phyloP scores from a whole-genome alignment of 1,284 basidiomycete genomes.

The Melampsora americana region DNA sequence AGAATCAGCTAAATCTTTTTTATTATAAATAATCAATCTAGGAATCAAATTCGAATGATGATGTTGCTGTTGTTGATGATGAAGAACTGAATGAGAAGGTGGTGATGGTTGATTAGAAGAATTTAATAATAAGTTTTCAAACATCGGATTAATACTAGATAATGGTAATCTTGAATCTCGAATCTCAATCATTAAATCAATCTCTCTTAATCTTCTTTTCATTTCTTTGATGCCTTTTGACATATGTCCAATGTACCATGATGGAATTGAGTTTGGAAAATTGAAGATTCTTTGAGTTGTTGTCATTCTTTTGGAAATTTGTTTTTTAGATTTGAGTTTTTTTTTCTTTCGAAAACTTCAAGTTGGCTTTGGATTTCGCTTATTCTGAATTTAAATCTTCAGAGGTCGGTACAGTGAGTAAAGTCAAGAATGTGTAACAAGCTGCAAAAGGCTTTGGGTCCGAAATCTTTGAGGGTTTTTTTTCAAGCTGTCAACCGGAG shows the following conservation, averaged over 20 bases:
- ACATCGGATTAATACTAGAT: conserved; percentile 84
- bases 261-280: conserved; percentile 63
- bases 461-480: too few species aligned
- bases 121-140: conserved; percentile 63
- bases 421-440: too few species aligned
- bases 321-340: too few species aligned
- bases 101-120: neutral
- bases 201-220: conserved; percentile 67
- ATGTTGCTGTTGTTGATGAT: too few species aligned
- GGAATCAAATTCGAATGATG: too few species aligned
- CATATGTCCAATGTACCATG: conserved; percentile 99
- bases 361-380: too few species aligned
- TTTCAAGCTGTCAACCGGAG: too few species aligned
- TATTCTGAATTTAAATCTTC: too few species aligned
- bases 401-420: too few species aligned
- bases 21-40: conserved; percentile 88
- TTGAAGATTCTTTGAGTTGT: conserved; percentile 51
- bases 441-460: too few species aligned
- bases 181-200: conserved; percentile 88
- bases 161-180: conserved; percentile 88
- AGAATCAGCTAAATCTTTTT: conserved; percentile 81
- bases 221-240: conserved; percentile 65
- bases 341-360: too few species aligned
- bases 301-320: too few species aligned
- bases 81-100: neutral